phyloP scores from a whole-genome alignment of 306 rosid genomes.

The Cucurbita moschata region DNA sequence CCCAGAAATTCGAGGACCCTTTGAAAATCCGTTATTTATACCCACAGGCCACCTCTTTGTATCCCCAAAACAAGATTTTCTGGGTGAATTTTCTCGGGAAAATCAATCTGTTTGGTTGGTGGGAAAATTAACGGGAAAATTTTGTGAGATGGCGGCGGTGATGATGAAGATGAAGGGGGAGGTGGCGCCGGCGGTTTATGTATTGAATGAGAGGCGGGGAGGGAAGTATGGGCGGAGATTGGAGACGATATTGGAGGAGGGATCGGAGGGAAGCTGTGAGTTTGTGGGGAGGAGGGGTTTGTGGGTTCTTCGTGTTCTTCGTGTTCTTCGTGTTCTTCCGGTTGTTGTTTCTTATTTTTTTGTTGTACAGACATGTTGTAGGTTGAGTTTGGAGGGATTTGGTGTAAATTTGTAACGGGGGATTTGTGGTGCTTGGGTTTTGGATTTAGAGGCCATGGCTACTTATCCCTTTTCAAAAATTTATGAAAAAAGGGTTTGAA shows the following conservation, averaged over 20 bases:
- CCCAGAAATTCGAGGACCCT: background rate
- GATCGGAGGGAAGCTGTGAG: background rate
- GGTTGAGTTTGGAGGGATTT: background rate
- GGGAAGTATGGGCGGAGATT: conserved; percentile 18
- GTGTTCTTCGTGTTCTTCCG: conserved; percentile 18
- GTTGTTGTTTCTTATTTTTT: conserved; percentile 30
- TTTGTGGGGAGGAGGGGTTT: conserved; percentile 24
- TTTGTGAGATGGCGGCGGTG: background rate
- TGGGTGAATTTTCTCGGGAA: background rate
- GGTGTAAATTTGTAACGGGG: background rate
- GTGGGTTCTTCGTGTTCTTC: conserved; percentile 31
- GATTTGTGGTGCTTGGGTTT: background rate
- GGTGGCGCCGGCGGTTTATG: conserved; percentile 34
- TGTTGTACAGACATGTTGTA: conserved; percentile 22
- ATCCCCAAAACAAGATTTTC: background rate
- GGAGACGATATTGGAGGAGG: conserved; percentile 55
- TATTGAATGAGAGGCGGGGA: conserved; percentile 7
- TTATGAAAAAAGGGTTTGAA: too few relatives aligned
- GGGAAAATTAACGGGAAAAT: background rate
- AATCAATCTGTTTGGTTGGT: too few relatives aligned
- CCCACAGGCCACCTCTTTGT: background rate
- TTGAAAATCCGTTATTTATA: background rate
- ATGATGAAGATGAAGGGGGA: conserved; percentile 32
- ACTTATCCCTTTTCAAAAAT: background rate
- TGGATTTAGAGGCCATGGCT: background rate